Evolutionary conservation across 805 yeast species (phyloP).

Genomic region (Hanseniaspora nectarophila): DNA sequence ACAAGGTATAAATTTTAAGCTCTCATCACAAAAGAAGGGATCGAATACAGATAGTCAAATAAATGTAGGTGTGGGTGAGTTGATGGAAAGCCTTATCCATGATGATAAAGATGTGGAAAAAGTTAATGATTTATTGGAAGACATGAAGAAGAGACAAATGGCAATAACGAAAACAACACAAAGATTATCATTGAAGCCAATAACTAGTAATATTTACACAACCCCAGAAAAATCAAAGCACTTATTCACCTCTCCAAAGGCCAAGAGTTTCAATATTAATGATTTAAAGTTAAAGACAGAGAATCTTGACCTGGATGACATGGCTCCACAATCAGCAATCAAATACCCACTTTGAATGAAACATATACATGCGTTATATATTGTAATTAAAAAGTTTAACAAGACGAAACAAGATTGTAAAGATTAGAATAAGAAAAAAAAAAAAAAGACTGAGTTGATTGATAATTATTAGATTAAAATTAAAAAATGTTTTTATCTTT

Average conservation of each 20-base stretch:
- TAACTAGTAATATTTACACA: neutral
- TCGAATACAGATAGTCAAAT: too few species aligned
- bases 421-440: too few species aligned
- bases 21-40: neutral
- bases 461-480: too few species aligned
- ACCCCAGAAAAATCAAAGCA: slow-evolving; percentile 4
- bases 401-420: too few species aligned
- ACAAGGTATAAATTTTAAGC: neutral
- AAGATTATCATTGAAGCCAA: slow-evolving; percentile 7
- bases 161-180: neutral
- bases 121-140: neutral
- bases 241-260: neutral
- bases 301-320: neutral
- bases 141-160: slow-evolving; percentile 2
- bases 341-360: neutral
- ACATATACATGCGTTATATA: too few species aligned
- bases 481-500: too few species aligned
- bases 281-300: slow-evolving; percentile 4
- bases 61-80: neutral
- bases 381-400: too few species aligned
- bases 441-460: too few species aligned
- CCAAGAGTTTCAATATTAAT: neutral
- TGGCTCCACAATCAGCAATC: slow-evolving; percentile 3
- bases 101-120: neutral
- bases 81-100: neutral